Evolutionary conservation across 106 monocot genomes (phyloP).

Genomic region (Agapanthus africanus): DNA sequence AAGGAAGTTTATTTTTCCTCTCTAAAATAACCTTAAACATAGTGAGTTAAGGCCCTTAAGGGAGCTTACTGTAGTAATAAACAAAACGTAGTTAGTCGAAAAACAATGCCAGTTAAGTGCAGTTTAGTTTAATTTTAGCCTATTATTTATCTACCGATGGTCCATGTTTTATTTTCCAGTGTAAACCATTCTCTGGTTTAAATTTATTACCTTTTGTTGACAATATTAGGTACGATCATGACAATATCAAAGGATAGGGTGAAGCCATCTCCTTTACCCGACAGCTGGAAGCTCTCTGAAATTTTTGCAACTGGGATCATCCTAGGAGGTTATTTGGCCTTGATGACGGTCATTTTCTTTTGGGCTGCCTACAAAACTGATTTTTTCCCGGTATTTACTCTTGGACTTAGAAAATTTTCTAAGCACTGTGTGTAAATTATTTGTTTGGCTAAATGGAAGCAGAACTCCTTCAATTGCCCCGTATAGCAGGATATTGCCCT

Average conservation of each 20-base stretch:
- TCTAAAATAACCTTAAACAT: no score
- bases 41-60: no score
- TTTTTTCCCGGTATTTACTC: slow-evolving; percentile 45
- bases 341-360: slow-evolving; percentile 76
- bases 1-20: no score
- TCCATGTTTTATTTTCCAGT: no score
- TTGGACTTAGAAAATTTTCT: neutral
- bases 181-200: neutral
- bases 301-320: slow-evolving; percentile 62
- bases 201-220: neutral
- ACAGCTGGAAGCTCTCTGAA: slow-evolving; percentile 69
- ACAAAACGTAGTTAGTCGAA: no score
- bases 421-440: neutral
- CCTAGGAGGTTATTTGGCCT: slow-evolving; percentile 55
- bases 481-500: no score
- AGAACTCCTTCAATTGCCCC: no score
- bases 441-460: no score
- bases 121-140: no score
- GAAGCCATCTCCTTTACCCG: slow-evolving; percentile 66
- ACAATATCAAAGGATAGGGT: slow-evolving; percentile 71
- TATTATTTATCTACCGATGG: no score
- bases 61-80: no score
- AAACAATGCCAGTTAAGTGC: no score
- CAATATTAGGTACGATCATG: slow-evolving; percentile 53
- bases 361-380: slow-evolving; percentile 64